Evolutionary conservation across 768 basidiomycete genomes (phyloP), one percentile per base, ranked within the genome.

Genomic region (Mycena vulgaris): DNA sequence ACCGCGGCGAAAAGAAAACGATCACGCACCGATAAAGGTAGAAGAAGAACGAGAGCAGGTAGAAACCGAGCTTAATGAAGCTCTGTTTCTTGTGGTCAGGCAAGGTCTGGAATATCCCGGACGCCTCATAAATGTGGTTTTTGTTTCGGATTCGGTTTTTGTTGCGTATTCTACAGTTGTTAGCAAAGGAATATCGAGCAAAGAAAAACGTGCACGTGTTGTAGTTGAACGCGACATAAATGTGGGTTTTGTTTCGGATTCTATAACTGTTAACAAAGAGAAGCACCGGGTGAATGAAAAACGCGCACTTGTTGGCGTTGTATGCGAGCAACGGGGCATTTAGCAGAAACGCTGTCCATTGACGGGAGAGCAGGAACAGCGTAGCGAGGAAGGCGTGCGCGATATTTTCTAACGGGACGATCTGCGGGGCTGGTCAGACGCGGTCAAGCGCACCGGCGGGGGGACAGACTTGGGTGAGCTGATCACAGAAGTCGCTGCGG

Each of bases 401-500:
- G 68, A 90, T 89, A 85, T 98, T 96, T 87, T 99, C 98, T 53
- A 98, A 98, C 27, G 99, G 86, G 58, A 99, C 95, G 79, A 99
- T 99, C 97, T 99, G 71, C 7, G 49, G n/a, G 16, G 25, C 52
- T n/a, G 59, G 63, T 40, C 62, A 48, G 58, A 25, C 37, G 28
- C 17, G 33, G n/a, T n/a, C n/a, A n/a, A n/a, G n/a, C n/a, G n/a
- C n/a, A 35, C 51, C 35, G 67, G 27, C 33, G 16, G 30, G 45
- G 19, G 31, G 47, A 82, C 87, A 51, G 73, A 97, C 97, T 83
- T 96, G 95, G 80, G 99, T 99, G 77, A 99, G 92, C 87, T 98
- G 98, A 85, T 99, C 98, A 85, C 98, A 99, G 42, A 99, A 91
- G 83, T 99, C 98, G 90, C 99, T 99, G 59, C 98, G 98, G 83